Evolutionary conservation across 352 stramenopile genomes (phyloP), one percentile per base, ranked within the genome.

Genomic region (Globisporangium sylvaticum): DNA sequence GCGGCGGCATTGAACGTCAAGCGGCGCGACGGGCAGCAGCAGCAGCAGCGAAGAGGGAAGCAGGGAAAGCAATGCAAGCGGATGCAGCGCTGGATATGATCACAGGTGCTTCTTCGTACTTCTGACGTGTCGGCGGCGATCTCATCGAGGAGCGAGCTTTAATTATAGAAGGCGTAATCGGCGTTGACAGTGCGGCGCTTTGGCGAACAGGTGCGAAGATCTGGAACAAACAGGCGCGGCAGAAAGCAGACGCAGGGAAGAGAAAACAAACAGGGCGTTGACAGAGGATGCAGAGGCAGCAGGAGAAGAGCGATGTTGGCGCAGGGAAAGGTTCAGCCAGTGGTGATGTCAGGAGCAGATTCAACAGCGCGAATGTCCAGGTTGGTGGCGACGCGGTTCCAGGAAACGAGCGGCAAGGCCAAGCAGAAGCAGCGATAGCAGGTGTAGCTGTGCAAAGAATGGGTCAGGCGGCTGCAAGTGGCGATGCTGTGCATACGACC

Each of bases 121-220:
- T 48, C 15, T 50, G 42, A 50, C 18, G 42, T 9, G 18, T 22
- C 48, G 24, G 24, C 9, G 50, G 18, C 4, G 54, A 60, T 22
- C 54, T 60, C 29, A 14, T 20, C 7, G 42, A 50, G 22, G 58
- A 42, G 24, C 37, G 5, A 9, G 37, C 22, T 27, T 20, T 53
- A 63, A 63, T 37, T 27, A 32, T 37, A 63, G 37, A 63, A 31
- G 37, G 6, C 24, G 58, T 34, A 54, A 52, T n/a, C 32, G 24
- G 34, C 34, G 37, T n/a, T 22, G 18, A 44, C 8, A 25, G 39
- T 63, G 58, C 34, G 22, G 39, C 39, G 39, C 15, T 48, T 48
- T 48, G 39, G 14, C 14, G 34, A 54, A 39, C 58, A 54, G 58
- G 58, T 55, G 32, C n/a, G 22, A 22, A 8, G 27, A 55, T 64